phyloP scores from a whole-genome alignment of 1,139 yeast genomes.

The Yamadazyma taylorii region DNA sequence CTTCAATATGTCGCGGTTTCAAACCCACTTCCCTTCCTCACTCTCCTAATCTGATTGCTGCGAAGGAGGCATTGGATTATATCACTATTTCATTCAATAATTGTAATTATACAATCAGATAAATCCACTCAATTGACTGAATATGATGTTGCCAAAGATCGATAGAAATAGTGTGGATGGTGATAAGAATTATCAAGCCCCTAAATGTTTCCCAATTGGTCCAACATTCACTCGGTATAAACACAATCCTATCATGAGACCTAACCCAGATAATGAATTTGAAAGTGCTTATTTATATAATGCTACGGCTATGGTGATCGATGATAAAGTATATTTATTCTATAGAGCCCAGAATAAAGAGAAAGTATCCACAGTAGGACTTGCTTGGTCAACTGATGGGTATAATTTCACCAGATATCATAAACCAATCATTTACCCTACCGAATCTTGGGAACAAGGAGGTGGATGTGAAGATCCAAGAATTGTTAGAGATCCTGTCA shows the following conservation, averaged over 20 bases:
- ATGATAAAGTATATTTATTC: slow-evolving; percentile 36
- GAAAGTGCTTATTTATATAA: slow-evolving; percentile 44
- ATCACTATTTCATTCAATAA: too few species aligned
- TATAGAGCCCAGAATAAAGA: slow-evolving; percentile 43
- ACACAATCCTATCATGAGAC: slow-evolving; percentile 40
- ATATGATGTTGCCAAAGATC: slow-evolving; percentile 35
- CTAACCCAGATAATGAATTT: slow-evolving; percentile 40
- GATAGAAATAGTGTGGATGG: slow-evolving; percentile 29
- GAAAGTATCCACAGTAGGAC: slow-evolving; percentile 37
- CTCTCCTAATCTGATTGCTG: too few species aligned
- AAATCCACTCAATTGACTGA: too few species aligned
- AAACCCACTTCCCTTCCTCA: too few species aligned
- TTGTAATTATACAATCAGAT: too few species aligned
- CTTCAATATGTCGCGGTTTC: too few species aligned
- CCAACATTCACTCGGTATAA: slow-evolving; percentile 35
- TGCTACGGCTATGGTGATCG: slow-evolving; percentile 47
- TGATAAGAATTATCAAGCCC: slow-evolving; percentile 34
- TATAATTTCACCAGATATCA: slow-evolving; percentile 31
- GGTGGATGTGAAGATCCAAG: slow-evolving; percentile 51
- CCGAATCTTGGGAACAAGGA: slow-evolving; percentile 42
- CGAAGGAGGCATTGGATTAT: too few species aligned
- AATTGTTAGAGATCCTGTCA: slow-evolving; percentile 38
- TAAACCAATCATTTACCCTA: slow-evolving; percentile 36
- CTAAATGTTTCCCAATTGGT: slow-evolving; percentile 42
- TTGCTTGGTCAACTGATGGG: slow-evolving; percentile 47